phyloP scores from a whole-genome alignment of 2,329 filamentous ascomycete genomes.

The Colletotrichum endophyticum region DNA sequence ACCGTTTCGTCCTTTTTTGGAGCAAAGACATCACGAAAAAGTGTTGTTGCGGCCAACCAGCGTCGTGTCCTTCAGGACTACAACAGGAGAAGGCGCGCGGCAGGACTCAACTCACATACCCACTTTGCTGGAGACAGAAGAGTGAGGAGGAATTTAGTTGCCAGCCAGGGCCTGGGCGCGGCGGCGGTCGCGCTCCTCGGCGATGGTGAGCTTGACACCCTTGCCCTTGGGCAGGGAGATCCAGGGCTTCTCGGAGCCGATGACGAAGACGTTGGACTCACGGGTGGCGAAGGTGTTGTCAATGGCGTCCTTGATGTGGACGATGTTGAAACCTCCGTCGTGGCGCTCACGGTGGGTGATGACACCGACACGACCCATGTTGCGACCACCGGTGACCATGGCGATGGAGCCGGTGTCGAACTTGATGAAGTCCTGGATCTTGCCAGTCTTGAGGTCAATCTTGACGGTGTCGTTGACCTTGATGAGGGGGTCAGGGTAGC shows the following conservation, averaged over 20 bases:
- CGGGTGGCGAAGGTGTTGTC: conserved; percentile 99
- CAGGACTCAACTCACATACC: conserved; percentile 8
- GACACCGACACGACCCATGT: conserved; percentile 99
- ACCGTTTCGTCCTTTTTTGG: conserved; percentile 6
- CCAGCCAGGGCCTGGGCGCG: conserved; percentile 66
- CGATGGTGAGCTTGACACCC: conserved; percentile 99
- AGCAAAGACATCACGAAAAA: conserved; percentile 17
- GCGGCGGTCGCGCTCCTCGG: conserved; percentile 98
- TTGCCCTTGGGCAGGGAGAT: conserved; percentile 99
- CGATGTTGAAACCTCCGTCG: conserved; percentile 99
- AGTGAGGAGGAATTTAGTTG: conserved; percentile 46
- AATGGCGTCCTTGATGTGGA: conserved; percentile 99
- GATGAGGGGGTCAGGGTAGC: conserved; percentile 97
- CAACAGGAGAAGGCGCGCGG: neutral
- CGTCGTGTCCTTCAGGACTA: neutral
- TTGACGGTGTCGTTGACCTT: conserved; percentile 99
- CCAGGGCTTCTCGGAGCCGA: conserved; percentile 98
- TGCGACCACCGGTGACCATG: conserved; percentile 99
- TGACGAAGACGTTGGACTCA: conserved; percentile 99
- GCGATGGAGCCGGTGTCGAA: conserved; percentile 98
- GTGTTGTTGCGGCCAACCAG: neutral
- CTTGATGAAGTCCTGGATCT: conserved; percentile 97
- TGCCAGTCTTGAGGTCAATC: conserved; percentile 95
- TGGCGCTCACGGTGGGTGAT: conserved; percentile 99
- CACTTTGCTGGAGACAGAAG: neutral